Base-by-base conservation (phyloP, 2,329 filamentous ascomycete genomes). In the Intubia oerlemansii region DNA sequence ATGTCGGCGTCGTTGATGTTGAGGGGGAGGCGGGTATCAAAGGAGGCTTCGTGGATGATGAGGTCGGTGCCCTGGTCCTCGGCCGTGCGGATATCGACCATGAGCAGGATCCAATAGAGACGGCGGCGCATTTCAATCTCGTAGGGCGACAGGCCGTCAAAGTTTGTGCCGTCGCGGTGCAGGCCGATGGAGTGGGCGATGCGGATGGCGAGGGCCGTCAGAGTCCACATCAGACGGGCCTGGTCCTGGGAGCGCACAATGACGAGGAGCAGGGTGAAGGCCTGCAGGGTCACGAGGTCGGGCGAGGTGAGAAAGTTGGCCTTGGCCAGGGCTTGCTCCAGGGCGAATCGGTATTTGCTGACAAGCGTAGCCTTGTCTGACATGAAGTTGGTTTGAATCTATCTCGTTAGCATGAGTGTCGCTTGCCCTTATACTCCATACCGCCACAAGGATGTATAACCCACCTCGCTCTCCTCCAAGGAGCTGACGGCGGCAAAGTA, bases 41-140 rank as follows among this genome's bases (percentile, higher is more conserved):
- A 64, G 6, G 47, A 52, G 7, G 48, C 43, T 10, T 52, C 46
- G 2, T 51, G 41, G 1, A 66, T 55, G 1, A 49, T 56, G 12
- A 62, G 43, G 13, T 56, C 59, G 3, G 56, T 58, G 2, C 65
- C 66, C 24, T 66, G 62, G 17, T 69, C 62, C 35, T 71, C 66
- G 4, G 66, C 61, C 0, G 62, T 56, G n/a, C 62, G 54, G 7
- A 64, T 50, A 35, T 77, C 71, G 2, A 74, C 42, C 4, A 67
- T 54, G 24, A 62, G 54, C 3, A 76, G 51, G 13, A 59, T 56
- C 59, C 66, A 73, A 56, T 69, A 76, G 0, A 72, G 42, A 2
- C 70, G 53, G 5, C 70, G 55, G 12, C 69, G 56, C 46, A 73
- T 65, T 40, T 76, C 67, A 6, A 61, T 53, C 26, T 75, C 63